These are phyloP conservation scores for Epichloe uncinata DNA, from an alignment of 2,329 filamentous ascomycete species.

Conservation along the genomic window DNA sequence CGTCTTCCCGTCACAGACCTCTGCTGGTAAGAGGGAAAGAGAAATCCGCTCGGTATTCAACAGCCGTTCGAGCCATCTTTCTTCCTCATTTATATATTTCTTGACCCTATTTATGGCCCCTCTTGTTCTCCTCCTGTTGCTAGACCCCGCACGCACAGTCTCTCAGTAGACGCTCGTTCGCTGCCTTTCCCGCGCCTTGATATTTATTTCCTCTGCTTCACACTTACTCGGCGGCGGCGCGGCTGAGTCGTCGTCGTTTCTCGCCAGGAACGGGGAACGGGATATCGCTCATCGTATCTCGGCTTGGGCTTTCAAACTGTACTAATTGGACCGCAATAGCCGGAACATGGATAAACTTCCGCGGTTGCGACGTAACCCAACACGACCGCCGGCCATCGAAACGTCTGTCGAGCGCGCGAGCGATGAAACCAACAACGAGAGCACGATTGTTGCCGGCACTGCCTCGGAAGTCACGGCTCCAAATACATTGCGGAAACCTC, in stretches of 20 bases:
- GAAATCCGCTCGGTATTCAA: background rate
- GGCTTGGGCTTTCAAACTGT: no score
- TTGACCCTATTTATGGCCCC: background rate
- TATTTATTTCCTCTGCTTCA: no score
- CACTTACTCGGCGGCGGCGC: no score
- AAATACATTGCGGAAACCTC: slow-evolving; percentile 11
- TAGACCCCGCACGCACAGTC: background rate
- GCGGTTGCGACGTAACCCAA: slow-evolving; percentile 30
- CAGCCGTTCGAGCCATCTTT: background rate
- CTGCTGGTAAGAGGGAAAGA: slow-evolving; percentile 5
- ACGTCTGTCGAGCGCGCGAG: slow-evolving; percentile 24
- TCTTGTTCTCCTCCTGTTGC: background rate
- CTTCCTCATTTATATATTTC: background rate
- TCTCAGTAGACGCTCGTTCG: background rate
- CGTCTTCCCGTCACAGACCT: background rate
- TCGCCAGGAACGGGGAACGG: no score
- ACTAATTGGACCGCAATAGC: background rate
- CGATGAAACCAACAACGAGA: slow-evolving; percentile 14
- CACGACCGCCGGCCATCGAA: slow-evolving; percentile 26
- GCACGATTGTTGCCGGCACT: background rate
- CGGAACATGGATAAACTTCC: slow-evolving; percentile 27
- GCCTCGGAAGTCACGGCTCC: slow-evolving; percentile 3
- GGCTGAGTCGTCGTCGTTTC: no score
- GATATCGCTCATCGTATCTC: no score
- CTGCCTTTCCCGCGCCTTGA: no score